phyloP scores from a whole-genome alignment of 345 rosid species.

The Pseudoturritis turrita region DNA sequence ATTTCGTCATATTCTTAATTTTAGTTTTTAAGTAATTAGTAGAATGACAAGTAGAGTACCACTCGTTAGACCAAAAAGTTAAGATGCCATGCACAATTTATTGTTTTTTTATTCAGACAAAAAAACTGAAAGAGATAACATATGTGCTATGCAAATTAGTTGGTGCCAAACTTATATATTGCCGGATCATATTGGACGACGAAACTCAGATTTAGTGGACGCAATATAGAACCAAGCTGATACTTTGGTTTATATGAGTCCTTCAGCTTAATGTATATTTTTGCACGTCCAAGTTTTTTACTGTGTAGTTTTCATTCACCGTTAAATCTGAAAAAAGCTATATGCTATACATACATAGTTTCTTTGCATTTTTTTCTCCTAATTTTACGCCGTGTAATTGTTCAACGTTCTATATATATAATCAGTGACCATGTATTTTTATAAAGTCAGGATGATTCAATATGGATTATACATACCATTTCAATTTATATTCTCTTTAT shows the following conservation, averaged over 20 bases:
- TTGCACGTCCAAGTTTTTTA: neutral
- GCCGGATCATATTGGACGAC: neutral
- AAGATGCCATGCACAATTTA: neutral
- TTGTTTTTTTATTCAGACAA: neutral
- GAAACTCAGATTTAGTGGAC: neutral
- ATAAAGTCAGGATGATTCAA: neutral
- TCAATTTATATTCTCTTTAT: neutral
- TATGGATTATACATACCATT: neutral
- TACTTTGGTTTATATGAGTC: neutral
- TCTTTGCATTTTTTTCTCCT: neutral
- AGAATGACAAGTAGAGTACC: neutral
- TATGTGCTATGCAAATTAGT: neutral
- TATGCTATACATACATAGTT: neutral
- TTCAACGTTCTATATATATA: neutral
- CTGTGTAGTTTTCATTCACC: neutral
- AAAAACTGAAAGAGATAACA: neutral
- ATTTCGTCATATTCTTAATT: neutral
- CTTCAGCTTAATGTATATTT: neutral
- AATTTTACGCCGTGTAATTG: neutral
- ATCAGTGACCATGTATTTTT: neutral
- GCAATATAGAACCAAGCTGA: neutral
- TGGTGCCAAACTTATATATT: neutral
- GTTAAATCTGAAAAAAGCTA: too few species aligned
- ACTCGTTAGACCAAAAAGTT: neutral
- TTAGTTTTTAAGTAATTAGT: neutral